These are phyloP conservation scores for Collybiopsis luxurians DNA, from an alignment of 768 basidiomycete genomes.

Conservation along the genomic window DNA sequence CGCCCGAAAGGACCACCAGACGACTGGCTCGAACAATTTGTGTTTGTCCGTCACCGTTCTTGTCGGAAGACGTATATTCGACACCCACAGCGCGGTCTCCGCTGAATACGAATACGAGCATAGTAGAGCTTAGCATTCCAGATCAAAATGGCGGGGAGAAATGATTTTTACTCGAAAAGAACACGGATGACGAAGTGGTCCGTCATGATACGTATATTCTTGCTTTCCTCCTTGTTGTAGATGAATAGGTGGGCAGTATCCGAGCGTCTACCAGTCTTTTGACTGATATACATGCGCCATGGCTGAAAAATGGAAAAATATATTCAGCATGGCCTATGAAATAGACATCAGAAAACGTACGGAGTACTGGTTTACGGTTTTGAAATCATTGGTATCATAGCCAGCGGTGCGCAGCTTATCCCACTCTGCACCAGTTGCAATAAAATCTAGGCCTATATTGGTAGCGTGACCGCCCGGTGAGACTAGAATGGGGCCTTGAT, in stretches of 20 bases:
- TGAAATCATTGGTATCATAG: too few species aligned
- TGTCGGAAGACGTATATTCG: constrained; percentile 24
- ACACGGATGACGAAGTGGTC: constrained; percentile 24
- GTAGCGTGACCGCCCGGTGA: too few species aligned
- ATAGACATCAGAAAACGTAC: too few species aligned
- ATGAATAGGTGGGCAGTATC: constrained; percentile 33
- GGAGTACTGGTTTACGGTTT: too few species aligned
- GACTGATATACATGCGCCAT: constrained; percentile 31
- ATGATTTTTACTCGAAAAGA: constrained; percentile 21
- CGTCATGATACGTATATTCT: constrained; percentile 21
- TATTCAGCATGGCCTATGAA: too few species aligned
- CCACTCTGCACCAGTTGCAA: too few species aligned
- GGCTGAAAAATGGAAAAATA: not conserved
- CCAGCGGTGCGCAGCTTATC: too few species aligned
- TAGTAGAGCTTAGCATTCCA: not conserved
- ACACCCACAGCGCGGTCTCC: constrained; percentile 22
- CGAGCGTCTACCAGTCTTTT: constrained; percentile 34
- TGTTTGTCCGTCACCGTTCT: constrained; percentile 19
- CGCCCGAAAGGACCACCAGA: constrained; percentile 27
- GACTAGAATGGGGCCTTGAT: too few species aligned
- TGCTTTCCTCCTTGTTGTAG: constrained; percentile 25
- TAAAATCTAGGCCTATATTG: too few species aligned
- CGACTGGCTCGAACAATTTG: constrained; percentile 19
- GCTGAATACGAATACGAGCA: constrained; percentile 6
- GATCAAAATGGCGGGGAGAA: not conserved